phyloP scores from a whole-genome alignment of 257 asterid genomes.

The Osmanthus fragrans region DNA sequence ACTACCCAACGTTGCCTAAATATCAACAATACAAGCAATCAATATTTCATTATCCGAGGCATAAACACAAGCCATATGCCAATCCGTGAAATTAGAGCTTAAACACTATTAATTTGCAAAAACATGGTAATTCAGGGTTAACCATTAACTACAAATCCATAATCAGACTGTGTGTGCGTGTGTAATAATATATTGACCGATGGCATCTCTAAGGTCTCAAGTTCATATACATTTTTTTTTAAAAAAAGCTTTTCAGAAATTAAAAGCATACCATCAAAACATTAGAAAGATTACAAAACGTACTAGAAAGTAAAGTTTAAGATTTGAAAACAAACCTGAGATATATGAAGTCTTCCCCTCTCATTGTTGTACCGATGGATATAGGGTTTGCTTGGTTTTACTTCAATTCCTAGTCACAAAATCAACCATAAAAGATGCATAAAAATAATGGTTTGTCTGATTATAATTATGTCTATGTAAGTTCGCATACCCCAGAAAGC shows the following conservation, averaged over 20 bases:
- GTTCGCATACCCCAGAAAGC: constrained; percentile 50
- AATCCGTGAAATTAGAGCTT: not conserved
- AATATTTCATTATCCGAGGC: not conserved
- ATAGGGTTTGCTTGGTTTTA: constrained; percentile 67
- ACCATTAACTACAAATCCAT: not conserved
- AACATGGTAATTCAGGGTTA: not conserved
- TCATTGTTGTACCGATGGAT: constrained; percentile 41
- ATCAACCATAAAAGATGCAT: not conserved
- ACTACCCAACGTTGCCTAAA: constrained; percentile 78
- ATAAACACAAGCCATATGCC: not conserved
- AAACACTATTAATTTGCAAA: constrained; percentile 11
- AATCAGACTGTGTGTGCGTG: not conserved
- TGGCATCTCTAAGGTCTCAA: constrained; percentile 3
- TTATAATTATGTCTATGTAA: not conserved
- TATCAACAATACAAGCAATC: constrained; percentile 4
- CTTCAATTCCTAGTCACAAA: constrained; percentile 57
- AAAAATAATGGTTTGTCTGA: not conserved
- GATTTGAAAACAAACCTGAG: constrained; percentile 57
- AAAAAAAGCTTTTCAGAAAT: constrained; percentile 1
- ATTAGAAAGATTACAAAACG: not conserved
- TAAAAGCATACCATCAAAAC: not conserved
- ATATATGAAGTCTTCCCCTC: constrained; percentile 72
- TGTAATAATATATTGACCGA: not conserved
- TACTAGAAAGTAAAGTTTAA: not conserved
- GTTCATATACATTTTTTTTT: not conserved